Percentiles rank a stretch among this genome's conserved stretches.
phyloP scores from a whole-genome alignment of 148 eudicot genomes.

The Rhododendron mucronatum region DNA sequence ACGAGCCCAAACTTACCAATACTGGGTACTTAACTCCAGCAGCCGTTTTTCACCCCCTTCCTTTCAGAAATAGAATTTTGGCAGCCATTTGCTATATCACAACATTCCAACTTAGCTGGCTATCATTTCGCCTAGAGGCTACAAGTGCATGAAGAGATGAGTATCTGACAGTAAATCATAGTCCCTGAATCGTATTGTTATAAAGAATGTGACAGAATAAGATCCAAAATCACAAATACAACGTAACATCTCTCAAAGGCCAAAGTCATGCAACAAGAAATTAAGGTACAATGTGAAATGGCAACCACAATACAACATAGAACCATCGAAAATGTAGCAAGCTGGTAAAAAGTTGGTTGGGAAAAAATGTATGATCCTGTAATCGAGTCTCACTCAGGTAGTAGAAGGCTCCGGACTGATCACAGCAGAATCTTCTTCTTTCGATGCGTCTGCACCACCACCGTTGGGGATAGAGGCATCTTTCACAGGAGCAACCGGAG shows the following conservation, averaged over 20 bases:
- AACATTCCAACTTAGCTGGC: neutral
- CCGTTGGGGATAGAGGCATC: slow-evolving; percentile 29
- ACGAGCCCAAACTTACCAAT: neutral
- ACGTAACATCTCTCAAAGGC: neutral
- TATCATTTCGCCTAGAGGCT: neutral
- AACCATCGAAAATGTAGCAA: neutral
- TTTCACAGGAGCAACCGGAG: slow-evolving; percentile 20
- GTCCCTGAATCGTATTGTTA: neutral
- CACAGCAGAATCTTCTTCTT: slow-evolving; percentile 35
- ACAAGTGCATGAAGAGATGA: neutral
- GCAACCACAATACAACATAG: slow-evolving; percentile 1
- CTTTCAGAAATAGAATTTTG: neutral
- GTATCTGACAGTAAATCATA: neutral
- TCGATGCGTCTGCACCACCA: slow-evolving; percentile 28
- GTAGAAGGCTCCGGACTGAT: slow-evolving; percentile 32
- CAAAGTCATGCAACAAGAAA: neutral
- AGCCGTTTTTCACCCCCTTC: neutral
- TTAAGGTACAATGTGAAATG: slow-evolving; percentile 1
- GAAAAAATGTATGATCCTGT: neutral
- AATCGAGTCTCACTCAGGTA: slow-evolving; percentile 18
- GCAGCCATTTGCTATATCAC: neutral
- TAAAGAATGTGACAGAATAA: slow-evolving; percentile 9
- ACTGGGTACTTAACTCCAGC: neutral
- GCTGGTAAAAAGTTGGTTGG: neutral
- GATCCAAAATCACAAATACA: slow-evolving; percentile 9